Conservation (phyloP, 352 stramenopile genomes). For the Thraustotheca clavata region DNA sequence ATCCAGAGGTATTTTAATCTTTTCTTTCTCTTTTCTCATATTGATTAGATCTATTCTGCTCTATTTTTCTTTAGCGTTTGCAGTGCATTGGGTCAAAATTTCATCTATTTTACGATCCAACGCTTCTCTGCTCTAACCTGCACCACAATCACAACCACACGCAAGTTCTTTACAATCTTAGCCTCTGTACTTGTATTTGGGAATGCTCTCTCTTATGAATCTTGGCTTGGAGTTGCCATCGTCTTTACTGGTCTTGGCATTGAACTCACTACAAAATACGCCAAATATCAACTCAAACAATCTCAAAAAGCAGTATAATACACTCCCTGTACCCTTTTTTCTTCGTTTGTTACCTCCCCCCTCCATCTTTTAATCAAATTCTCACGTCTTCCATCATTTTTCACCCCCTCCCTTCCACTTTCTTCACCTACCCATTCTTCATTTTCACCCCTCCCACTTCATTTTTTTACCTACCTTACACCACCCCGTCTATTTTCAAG, state of each 20-base stretch:
- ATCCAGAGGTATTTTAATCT: constrained; percentile 69
- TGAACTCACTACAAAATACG: constrained; percentile 80
- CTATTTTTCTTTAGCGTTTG: constrained; percentile 93
- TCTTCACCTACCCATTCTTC: too few relatives aligned
- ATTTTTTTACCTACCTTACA: too few relatives aligned
- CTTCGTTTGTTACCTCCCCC: too few relatives aligned
- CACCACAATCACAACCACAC: constrained; percentile 99
- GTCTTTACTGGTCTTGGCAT: constrained; percentile 87
- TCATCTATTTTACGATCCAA: constrained; percentile 99
- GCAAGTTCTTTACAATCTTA: constrained; percentile 99
- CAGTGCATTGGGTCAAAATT: constrained; percentile 96
- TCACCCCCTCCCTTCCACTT: too few relatives aligned
- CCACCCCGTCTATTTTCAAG: too few relatives aligned
- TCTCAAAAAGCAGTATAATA: too few relatives aligned
- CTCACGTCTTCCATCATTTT: too few relatives aligned
- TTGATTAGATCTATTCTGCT: constrained; percentile 23
- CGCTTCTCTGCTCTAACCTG: constrained; percentile 97
- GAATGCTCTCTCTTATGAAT: constrained; percentile 86
- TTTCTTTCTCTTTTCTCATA: not conserved
- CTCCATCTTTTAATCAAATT: too few relatives aligned
- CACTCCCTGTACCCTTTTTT: too few relatives aligned
- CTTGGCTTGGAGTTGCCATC: constrained; percentile 86
- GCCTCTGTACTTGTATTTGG: constrained; percentile 96
- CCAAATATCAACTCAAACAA: constrained; percentile 85
- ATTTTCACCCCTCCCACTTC: too few relatives aligned